Evolutionary conservation across 306 rosid species (phyloP).

Genomic region (Sesbania bispinosa): DNA sequence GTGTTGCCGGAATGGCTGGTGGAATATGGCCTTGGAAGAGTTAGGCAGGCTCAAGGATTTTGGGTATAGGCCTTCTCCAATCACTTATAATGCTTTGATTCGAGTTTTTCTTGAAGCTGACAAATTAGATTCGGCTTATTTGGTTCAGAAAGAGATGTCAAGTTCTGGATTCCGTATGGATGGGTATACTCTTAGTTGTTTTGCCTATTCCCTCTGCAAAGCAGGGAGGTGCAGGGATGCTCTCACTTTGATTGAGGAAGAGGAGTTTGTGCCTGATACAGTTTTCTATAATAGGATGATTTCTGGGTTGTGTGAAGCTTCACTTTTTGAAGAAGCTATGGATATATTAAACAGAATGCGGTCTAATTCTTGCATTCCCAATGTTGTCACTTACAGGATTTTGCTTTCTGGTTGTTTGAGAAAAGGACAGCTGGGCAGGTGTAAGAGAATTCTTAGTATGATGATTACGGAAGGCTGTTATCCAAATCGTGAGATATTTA

Average conservation of each 20-base stretch:
- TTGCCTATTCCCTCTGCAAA: slow-evolving; percentile 62
- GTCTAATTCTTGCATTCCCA: slow-evolving; percentile 71
- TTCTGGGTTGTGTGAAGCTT: slow-evolving; percentile 80
- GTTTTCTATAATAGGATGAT: slow-evolving; percentile 68
- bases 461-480: slow-evolving; percentile 84
- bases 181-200: slow-evolving; percentile 55
- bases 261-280: slow-evolving; percentile 55
- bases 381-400: slow-evolving; percentile 57
- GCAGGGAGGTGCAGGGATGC: slow-evolving; percentile 64
- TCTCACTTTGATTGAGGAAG: slow-evolving; percentile 53
- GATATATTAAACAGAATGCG: slow-evolving; percentile 66
- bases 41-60: slow-evolving; percentile 84
- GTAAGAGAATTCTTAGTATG: slow-evolving; percentile 82
- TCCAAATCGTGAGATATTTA: slow-evolving; percentile 68
- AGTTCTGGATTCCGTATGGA: slow-evolving; percentile 63
- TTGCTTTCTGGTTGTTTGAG: slow-evolving; percentile 73
- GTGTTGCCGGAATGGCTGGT: slow-evolving; percentile 73
- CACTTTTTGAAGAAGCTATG: slow-evolving; percentile 79
- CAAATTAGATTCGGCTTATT: slow-evolving; percentile 61
- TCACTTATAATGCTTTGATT: slow-evolving; percentile 67
- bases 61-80: slow-evolving; percentile 60
- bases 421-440: slow-evolving; percentile 69
- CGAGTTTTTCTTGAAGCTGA: slow-evolving; percentile 69
- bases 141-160: slow-evolving; percentile 74
- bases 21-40: slow-evolving; percentile 81